Percentiles rank a stretch among this genome's conserved stretches.
These are phyloP conservation scores for Dianthus caryophyllus DNA, from an alignment of 148 eudicot species.

Conservation along the genomic window DNA sequence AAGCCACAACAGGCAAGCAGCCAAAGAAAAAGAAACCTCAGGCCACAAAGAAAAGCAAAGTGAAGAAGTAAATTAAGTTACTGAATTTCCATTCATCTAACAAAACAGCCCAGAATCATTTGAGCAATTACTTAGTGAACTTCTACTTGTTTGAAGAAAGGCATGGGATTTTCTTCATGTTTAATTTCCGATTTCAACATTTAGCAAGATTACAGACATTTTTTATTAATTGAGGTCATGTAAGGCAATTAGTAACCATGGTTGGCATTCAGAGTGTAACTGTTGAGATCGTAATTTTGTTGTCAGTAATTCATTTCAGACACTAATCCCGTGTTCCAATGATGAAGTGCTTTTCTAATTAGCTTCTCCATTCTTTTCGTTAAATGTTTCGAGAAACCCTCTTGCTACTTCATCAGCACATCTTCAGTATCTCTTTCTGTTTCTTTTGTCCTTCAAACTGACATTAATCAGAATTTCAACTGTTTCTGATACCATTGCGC, in stretches of 20 bases:
- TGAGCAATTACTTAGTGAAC: neutral
- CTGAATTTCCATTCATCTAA: neutral
- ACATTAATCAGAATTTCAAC: neutral
- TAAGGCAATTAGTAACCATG: slow-evolving; percentile 6
- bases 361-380: slow-evolving; percentile 5
- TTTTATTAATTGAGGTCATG: neutral
- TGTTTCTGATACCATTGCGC: slow-evolving; percentile 38
- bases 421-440: slow-evolving; percentile 8
- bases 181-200: neutral
- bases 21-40: slow-evolving; percentile 72
- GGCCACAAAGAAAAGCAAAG: slow-evolving; percentile 66
- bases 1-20: slow-evolving; percentile 50
- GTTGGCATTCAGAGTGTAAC: neutral
- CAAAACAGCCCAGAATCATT: slow-evolving; percentile 3
- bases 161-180: neutral
- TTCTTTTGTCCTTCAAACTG: slow-evolving; percentile 4
- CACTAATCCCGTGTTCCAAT: too few relatives aligned
- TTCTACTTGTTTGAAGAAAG: slow-evolving; percentile 2
- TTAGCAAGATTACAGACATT: neutral
- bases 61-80: slow-evolving; percentile 54
- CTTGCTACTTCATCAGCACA: neutral
- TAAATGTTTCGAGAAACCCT: neutral
- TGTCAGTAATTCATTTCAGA: too few relatives aligned
- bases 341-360: neutral
- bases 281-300: too few relatives aligned